These are phyloP conservation scores for Boletellus sp. DNA, from an alignment of 768 basidiomycete genomes.

Conservation along the genomic window DNA sequence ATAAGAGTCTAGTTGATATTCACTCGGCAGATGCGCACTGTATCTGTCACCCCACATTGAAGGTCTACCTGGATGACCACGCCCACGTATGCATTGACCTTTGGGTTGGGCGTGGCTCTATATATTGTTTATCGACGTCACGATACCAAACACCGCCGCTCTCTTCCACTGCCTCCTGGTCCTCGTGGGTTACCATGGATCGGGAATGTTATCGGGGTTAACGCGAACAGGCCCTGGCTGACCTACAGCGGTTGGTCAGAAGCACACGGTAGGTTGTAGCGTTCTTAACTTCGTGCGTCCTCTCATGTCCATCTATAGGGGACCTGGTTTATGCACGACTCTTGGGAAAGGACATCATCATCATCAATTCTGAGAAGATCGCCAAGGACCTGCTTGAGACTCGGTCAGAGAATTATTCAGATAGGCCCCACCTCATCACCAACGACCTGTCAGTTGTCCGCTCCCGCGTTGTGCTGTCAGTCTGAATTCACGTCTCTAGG, in stretches of 20 bases:
- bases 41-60: too few species aligned
- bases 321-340: constrained; percentile 4
- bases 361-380: constrained; percentile 34
- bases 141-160: not conserved
- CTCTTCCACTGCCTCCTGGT: constrained; percentile 1
- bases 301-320: not conserved
- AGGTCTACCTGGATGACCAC: too few species aligned
- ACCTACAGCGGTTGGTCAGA: not conserved
- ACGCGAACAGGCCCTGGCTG: not conserved
- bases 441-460: not conserved
- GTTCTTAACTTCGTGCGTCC: not conserved
- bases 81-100: not conserved
- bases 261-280: not conserved
- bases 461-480: too few species aligned
- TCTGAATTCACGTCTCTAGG: not conserved
- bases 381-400: too few species aligned
- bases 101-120: not conserved
- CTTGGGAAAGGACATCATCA: constrained; percentile 16
- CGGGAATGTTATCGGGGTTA: too few species aligned
- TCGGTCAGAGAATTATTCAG: constrained; percentile 37
- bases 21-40: too few species aligned
- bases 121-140: not conserved
- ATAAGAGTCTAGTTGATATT: not conserved
- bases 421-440: constrained; percentile 6
- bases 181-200: too few species aligned